phyloP scores from a whole-genome alignment of 2,329 filamentous ascomycete genomes.

The Claviceps quebecensis region DNA sequence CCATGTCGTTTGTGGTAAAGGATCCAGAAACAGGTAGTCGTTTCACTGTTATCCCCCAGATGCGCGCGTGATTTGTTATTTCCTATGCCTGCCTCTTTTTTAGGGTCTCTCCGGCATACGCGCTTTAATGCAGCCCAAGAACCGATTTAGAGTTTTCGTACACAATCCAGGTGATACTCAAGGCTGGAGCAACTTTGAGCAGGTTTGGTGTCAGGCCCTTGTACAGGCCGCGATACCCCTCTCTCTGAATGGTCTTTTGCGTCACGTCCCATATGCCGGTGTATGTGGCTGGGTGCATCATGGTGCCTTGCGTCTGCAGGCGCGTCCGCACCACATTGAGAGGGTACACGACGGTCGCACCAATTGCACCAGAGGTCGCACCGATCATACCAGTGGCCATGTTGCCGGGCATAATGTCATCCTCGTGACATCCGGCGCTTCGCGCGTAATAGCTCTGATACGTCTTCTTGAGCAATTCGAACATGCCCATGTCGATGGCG shows the following conservation, averaged over 20 bases:
- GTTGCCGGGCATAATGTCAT: slow-evolving; percentile 69
- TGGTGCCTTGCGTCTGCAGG: slow-evolving; percentile 85
- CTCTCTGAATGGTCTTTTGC: slow-evolving; percentile 64
- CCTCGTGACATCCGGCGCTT: slow-evolving; percentile 57
- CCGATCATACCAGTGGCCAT: slow-evolving; percentile 80
- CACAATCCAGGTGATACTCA: slow-evolving; percentile 89
- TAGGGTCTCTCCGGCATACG: background rate
- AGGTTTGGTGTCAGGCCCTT: slow-evolving; percentile 92
- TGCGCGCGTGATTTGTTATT: background rate
- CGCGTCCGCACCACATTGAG: slow-evolving; percentile 86
- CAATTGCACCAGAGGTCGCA: slow-evolving; percentile 79
- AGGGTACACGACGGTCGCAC: slow-evolving; percentile 88
- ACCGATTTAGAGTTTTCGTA: slow-evolving; percentile 80
- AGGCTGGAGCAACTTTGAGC: slow-evolving; percentile 86
- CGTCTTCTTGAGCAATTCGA: slow-evolving; percentile 75
- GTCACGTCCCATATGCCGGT: slow-evolving; percentile 84
- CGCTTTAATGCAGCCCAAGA: slow-evolving; percentile 34
- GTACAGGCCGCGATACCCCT: slow-evolving; percentile 78
- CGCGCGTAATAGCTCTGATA: slow-evolving; percentile 59
- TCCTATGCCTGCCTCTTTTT: background rate
- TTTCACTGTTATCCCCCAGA: background rate
- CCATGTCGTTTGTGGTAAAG: too few relatives aligned
- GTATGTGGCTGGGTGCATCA: slow-evolving; percentile 82
- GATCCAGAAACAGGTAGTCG: too few relatives aligned
- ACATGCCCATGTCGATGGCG: slow-evolving; percentile 90